Percentiles rank a stretch among this genome's conserved stretches.
Evolutionary conservation across 2,329 filamentous ascomycete genomes (phyloP).

Genomic region (Hortaea werneckii): DNA sequence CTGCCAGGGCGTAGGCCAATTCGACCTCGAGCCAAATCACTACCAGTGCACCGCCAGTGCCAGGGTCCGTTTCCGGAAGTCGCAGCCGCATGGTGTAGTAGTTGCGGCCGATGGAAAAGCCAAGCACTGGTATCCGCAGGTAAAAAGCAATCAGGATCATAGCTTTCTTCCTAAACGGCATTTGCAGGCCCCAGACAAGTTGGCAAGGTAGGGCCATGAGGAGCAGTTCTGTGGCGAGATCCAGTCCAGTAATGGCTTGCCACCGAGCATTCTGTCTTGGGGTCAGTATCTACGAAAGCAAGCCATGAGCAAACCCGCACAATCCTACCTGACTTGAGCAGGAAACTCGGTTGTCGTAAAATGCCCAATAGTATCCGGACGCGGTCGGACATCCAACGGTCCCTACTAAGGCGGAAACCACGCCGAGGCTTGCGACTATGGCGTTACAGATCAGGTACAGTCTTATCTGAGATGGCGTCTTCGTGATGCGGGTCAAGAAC

Average conservation of each 20-base stretch:
- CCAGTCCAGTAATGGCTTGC: conserved; percentile 30
- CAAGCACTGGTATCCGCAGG: conserved; percentile 26
- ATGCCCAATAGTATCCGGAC: conserved; percentile 22
- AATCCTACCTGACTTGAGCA: conserved; percentile 20
- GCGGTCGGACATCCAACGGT: conserved; percentile 16
- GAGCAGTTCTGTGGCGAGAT: conserved; percentile 27
- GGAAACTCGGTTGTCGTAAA: conserved; percentile 13
- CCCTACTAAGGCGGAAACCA: conserved; percentile 21
- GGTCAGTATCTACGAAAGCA: not conserved
- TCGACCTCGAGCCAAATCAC: conserved; percentile 29
- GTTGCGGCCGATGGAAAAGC: conserved; percentile 26
- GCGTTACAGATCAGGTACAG: conserved; percentile 18
- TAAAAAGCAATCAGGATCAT: conserved; percentile 29
- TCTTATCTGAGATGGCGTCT: conserved; percentile 14
- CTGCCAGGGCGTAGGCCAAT: conserved; percentile 32
- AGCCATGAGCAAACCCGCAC: not conserved
- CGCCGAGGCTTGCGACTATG: conserved; percentile 14
- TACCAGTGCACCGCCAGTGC: conserved; percentile 23
- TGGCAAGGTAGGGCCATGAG: conserved; percentile 24
- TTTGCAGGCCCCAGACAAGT: conserved; percentile 30
- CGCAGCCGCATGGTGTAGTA: conserved; percentile 22
- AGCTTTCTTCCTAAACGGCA: conserved; percentile 24
- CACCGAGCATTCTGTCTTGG: conserved; percentile 19
- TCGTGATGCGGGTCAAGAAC: conserved; percentile 24
- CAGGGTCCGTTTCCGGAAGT: conserved; percentile 19